Base-by-base conservation (phyloP, 495 filamentous ascomycete species). In the Aspergillus diversus region DNA sequence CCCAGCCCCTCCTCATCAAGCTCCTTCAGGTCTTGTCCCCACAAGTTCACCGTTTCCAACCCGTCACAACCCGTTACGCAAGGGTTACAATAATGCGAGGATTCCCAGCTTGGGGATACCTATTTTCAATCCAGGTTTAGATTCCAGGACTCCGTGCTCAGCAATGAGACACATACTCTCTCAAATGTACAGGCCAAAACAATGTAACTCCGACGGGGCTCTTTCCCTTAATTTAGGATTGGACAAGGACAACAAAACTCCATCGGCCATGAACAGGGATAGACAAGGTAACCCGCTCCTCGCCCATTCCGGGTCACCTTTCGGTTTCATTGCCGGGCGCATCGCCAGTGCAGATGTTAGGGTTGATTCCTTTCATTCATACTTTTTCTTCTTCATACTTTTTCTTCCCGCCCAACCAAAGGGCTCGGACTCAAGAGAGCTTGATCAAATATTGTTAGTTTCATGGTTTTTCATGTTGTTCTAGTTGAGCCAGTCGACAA, bases 11-110 rank as follows among this genome's bases (percentile, higher is more conserved):
- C 59, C 51, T 63, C 60, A 42, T 60, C 59, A 63, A 53, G 12
- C 54, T 43, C 60, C 66, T 61, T 71, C 63, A 55, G 66, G 64
- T 67, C 57, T 55, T 21, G 61, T 71, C 69, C 64, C 69, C 69
- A 71, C 69, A 71, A 66, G 69, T 71, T 71, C 69, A 68, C 69
- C 69, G 66, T 71, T 70, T 68, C 63, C 66, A 71, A 64, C 66
- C 64, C 64, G 64, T 71, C 63, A 66, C 63, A 66, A 59, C 54
- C 63, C 61, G 73, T 77, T 78, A 78, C 76, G 76, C 76, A 75
- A 78, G 75, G 75, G 74, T 75, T 70, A 74, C 71, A 71, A 74
- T 70, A 69, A 64, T 57, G 39, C 27, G n/a, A 47, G 62, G 39
- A n/a, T 43, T 43, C 39, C 39, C 39, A 46, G 2, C 21, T 27